Conservation (phyloP, 2,329 filamentous ascomycete genomes). For the Xylaria polymorpha region DNA sequence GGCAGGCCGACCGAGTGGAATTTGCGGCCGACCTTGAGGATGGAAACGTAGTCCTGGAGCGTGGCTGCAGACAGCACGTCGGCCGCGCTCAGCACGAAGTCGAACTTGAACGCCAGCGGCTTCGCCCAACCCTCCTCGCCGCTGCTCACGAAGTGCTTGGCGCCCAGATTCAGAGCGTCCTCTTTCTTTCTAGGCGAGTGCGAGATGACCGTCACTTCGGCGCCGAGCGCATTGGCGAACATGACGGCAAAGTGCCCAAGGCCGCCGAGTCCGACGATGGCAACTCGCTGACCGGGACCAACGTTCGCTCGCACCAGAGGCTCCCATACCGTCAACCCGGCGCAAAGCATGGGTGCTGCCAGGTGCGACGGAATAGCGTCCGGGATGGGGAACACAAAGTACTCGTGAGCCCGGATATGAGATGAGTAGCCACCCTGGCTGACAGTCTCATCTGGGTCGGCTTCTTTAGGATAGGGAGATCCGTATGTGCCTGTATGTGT, state of each 20-base stretch:
- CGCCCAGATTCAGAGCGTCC: constrained; percentile 71
- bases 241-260: constrained; percentile 79
- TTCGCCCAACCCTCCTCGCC: constrained; percentile 67
- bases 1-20: constrained; percentile 70
- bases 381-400: constrained; percentile 71
- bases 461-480: constrained; percentile 67
- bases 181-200: constrained; percentile 68
- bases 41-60: constrained; percentile 62
- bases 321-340: constrained; percentile 78
- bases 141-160: constrained; percentile 63
- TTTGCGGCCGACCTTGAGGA: constrained; percentile 63
- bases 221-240: constrained; percentile 76
- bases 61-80: constrained; percentile 66
- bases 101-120: constrained; percentile 62
- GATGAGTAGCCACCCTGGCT: constrained; percentile 73
- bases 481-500: constrained; percentile 65
- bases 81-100: constrained; percentile 63
- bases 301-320: constrained; percentile 74
- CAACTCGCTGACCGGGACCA: constrained; percentile 77
- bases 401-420: constrained; percentile 62
- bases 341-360: constrained; percentile 79
- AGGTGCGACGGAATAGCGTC: constrained; percentile 61
- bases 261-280: constrained; percentile 78
- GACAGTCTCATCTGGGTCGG: constrained; percentile 64
- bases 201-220: constrained; percentile 73